Conservation (phyloP, 306 rosid genomes). For the Fragaria vesca region DNA sequence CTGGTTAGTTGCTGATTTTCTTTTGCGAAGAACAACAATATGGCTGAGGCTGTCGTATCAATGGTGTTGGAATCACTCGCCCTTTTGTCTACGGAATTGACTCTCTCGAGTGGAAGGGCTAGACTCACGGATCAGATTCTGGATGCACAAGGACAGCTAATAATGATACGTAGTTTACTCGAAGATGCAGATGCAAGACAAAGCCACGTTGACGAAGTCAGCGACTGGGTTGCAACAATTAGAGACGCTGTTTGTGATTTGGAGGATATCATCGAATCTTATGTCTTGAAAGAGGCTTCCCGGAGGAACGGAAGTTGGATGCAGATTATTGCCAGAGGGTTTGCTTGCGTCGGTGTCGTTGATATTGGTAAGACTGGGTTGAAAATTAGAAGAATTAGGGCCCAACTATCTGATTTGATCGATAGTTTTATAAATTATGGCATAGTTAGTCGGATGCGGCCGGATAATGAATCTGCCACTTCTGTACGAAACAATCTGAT, state of each 20-base stretch:
- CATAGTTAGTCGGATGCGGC: background rate
- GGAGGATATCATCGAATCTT: slow-evolving; percentile 36
- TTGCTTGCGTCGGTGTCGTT: background rate
- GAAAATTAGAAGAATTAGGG: background rate
- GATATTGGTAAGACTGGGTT: background rate
- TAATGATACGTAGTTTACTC: background rate
- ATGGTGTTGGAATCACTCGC: background rate
- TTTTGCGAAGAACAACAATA: background rate
- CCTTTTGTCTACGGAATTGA: background rate
- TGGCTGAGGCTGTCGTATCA: background rate
- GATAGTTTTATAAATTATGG: no score
- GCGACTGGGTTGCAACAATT: background rate
- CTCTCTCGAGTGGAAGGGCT: background rate
- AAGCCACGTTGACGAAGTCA: background rate
- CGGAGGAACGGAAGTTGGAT: background rate
- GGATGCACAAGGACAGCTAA: background rate
- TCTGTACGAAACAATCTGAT: fast-evolving
- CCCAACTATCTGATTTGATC: background rate
- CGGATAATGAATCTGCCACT: background rate
- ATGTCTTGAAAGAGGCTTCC: slow-evolving; percentile 6
- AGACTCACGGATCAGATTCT: background rate
- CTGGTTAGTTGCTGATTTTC: background rate
- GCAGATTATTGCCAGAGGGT: slow-evolving; percentile 17
- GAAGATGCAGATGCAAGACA: background rate
- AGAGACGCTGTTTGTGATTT: slow-evolving; percentile 7